These are phyloP conservation scores for Thymus mandschuricus DNA, from an alignment of 257 asterid species.

Conservation along the genomic window DNA sequence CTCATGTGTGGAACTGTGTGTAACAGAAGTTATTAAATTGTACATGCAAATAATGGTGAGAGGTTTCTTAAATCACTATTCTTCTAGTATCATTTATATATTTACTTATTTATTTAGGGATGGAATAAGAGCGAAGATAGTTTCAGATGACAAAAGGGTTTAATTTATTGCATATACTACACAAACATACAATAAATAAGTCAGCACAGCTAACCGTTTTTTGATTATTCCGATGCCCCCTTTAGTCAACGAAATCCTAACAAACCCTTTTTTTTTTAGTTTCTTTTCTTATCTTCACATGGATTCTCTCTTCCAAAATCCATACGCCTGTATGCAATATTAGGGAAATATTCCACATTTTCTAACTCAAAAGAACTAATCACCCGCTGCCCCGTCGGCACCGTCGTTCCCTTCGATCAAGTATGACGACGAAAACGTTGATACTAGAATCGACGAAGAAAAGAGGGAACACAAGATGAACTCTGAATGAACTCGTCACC, in stretches of 20 bases:
- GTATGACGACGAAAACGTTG: not conserved
- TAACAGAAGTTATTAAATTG: not conserved
- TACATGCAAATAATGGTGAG: not conserved
- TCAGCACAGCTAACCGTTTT: conserved; percentile 60
- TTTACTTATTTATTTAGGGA: conserved; percentile 26
- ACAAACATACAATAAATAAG: conserved; percentile 41
- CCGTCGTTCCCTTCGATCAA: conserved; percentile 36
- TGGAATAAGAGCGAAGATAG: conserved; percentile 43
- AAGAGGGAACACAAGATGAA: no score
- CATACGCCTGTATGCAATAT: no score
- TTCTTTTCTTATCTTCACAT: conserved; percentile 48
- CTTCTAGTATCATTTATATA: conserved; percentile 9
- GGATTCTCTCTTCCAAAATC: no score
- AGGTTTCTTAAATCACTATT: conserved; percentile 44
- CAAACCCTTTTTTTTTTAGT: conserved; percentile 51
- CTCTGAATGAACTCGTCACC: no score
- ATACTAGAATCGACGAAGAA: no score
- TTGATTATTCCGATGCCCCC: conserved; percentile 60
- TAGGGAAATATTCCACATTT: not conserved
- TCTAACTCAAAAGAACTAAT: not conserved
- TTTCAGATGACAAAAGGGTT: conserved; percentile 39
- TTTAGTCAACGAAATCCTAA: conserved; percentile 82
- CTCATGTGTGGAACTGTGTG: conserved; percentile 1
- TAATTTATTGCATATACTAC: conserved; percentile 28
- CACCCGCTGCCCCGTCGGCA: conserved; percentile 20